These are phyloP conservation scores for Paramecium tetraurelia DNA, from an alignment of 73 alveolate genomes.

Conservation along the genomic window DNA sequence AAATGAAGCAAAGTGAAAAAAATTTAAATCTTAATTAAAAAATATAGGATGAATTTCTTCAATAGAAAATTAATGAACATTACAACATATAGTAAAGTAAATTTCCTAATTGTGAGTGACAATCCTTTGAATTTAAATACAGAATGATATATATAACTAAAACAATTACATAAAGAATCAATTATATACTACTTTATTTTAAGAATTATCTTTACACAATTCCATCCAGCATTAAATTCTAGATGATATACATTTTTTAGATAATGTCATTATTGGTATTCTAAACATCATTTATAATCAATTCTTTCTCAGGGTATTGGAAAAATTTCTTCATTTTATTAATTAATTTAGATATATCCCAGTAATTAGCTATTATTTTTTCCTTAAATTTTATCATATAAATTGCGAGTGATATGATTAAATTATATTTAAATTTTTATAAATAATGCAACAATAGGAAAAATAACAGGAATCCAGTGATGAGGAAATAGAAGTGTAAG, in stretches of 20 bases:
- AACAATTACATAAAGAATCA: neutral
- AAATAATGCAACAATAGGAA: neutral
- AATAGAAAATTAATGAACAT: neutral
- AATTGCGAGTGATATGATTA: neutral
- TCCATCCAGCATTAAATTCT: neutral
- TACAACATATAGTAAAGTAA: neutral
- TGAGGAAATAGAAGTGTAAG: slow-evolving; percentile 2
- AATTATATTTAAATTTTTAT: neutral
- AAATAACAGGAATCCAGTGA: slow-evolving; percentile 5
- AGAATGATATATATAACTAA: neutral
- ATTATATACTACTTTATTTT: no score
- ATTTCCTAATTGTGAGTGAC: neutral
- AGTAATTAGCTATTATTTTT: neutral
- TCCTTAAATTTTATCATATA: neutral
- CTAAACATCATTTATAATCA: neutral
- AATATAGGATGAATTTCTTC: neutral
- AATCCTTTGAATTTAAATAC: neutral
- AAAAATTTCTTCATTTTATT: no score
- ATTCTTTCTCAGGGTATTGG: neutral
- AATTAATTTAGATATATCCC: neutral
- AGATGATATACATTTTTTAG: neutral
- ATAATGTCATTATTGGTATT: no score
- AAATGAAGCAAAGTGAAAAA: neutral
- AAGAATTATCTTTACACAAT: no score
- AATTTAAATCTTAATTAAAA: neutral